Evolutionary conservation across 2,329 filamentous ascomycete genomes (phyloP).

Genomic region (Coleophoma cylindrospora): DNA sequence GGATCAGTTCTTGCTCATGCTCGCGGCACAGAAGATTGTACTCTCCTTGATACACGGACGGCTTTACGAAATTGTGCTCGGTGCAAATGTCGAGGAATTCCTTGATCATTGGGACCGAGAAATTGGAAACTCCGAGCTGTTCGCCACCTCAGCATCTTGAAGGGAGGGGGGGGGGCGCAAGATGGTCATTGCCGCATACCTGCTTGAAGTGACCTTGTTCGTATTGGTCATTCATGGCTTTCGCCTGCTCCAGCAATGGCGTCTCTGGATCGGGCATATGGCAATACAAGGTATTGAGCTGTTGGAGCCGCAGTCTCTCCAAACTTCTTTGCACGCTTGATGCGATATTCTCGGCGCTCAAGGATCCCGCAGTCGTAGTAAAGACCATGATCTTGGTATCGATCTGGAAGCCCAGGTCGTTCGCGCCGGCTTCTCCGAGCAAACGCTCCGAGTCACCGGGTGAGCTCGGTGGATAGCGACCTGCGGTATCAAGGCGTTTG

Average conservation of each 20-base stretch:
- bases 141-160: not conserved
- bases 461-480: constrained; percentile 4
- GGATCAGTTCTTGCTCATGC: not conserved
- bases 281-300: constrained; percentile 5
- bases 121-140: constrained; percentile 25
- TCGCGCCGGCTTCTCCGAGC: constrained; percentile 2
- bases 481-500: constrained; percentile 6
- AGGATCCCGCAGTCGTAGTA: not conserved
- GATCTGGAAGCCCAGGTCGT: constrained; percentile 2
- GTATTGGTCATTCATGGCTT: constrained; percentile 21
- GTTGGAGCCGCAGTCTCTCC: not conserved
- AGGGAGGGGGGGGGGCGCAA: not conserved
- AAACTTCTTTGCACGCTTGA: not conserved
- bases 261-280: constrained; percentile 15
- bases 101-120: constrained; percentile 10
- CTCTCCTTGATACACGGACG: constrained; percentile 25
- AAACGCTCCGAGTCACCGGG: constrained; percentile 4
- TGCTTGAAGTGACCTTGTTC: constrained; percentile 19
- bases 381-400: constrained; percentile 6
- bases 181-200: constrained; percentile 1
- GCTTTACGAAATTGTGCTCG: constrained; percentile 21
- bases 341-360: not conserved
- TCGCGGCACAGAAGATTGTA: constrained; percentile 11
- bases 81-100: constrained; percentile 19
- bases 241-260: constrained; percentile 14